A percentile compares a stretch with the other conserved stretches of the same genome.
Conservation (phyloP, 2,329 filamentous ascomycete genomes). For the Penicillium sp. region DNA sequence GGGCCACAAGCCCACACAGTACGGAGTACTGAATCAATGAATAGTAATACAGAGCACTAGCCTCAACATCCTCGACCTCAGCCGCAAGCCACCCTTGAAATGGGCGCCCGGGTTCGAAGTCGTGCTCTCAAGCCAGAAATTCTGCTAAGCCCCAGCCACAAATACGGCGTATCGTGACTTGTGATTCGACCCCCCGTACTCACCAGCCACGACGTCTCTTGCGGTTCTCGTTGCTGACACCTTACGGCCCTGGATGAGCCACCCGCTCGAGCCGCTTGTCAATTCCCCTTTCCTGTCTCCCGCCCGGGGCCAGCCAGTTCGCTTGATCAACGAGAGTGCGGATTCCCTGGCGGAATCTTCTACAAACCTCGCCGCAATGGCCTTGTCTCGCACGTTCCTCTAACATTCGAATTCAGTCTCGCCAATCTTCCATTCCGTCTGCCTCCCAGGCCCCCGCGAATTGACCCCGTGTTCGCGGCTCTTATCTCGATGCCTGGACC, state of each 20-base stretch:
- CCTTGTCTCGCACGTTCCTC: slow-evolving; percentile 3
- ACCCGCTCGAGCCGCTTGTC: slow-evolving; percentile 3
- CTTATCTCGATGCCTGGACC: slow-evolving; percentile 6
- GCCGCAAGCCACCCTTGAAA: slow-evolving; percentile 21
- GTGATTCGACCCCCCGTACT: slow-evolving; percentile 16
- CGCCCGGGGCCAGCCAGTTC: not conserved
- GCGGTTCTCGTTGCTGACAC: slow-evolving; percentile 1
- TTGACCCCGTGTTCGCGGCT: not conserved
- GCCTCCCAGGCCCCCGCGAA: slow-evolving; percentile 13
- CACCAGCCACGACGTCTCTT: slow-evolving; percentile 18
- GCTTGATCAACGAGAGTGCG: not conserved
- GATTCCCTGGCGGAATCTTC: not conserved
- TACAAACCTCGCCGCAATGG: not conserved
- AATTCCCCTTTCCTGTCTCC: not conserved
- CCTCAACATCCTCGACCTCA: not conserved
- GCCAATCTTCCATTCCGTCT: not conserved
- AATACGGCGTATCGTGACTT: slow-evolving; percentile 1
- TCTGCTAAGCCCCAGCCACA: slow-evolving; percentile 22
- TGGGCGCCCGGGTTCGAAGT: not conserved
- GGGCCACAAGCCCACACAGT: not conserved
- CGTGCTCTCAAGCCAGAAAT: not conserved
- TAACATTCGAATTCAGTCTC: not conserved
- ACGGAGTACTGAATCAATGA: not conserved
- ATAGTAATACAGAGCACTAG: not conserved
- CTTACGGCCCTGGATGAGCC: not conserved